Base-by-base conservation (phyloP, 1,284 basidiomycete genomes). In the Amylostereum areolatum region DNA sequence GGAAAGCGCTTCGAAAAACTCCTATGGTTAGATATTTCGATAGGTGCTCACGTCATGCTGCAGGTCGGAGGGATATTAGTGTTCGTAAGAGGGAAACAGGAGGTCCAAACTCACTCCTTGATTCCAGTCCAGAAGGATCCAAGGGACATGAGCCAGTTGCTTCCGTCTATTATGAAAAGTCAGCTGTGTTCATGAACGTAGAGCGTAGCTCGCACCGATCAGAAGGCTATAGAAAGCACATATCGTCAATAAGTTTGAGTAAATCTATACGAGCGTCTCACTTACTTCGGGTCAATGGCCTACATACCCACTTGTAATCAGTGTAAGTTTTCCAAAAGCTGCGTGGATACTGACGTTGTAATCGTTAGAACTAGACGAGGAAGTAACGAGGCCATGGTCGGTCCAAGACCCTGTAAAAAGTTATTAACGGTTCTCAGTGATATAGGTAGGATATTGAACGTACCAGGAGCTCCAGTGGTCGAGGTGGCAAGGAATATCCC, bases 201-300 rank as follows among this genome's bases (percentile, higher is more conserved):
- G 6, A 5, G n/a, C 27, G n/a, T 6, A 6, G 37, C 28, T 7
- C 50, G 24, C 40, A 54, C 56, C 56, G 24, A 57, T 55, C 28
- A 57, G 25, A 11, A 55, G 32, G 31, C 69, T 73, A 39, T 24
- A 44, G 25, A 24, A 25, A 45, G 9, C 11, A 32, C 35, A 45
- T 32, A 5, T n/a, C n/a, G n/a, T n/a, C n/a, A n/a, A n/a, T n/a
- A n/a, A n/a, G n/a, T n/a, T n/a, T n/a, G n/a, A n/a, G n/a, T n/a
- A n/a, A n/a, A n/a, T n/a, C n/a, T n/a, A n/a, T n/a, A 30, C 25
- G 10, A 47, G n/a, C 42, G 24, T 32, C 6, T 29, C 5, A 63
- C 69, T 52, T 57, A 75, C 76, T 79, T 76, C 30, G 80, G 78
- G 60, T 80, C 78, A 53, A 80, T 79, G 3, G 78, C 77, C 75